These are phyloP conservation scores for Sordariomycetes sp. DNA, from an alignment of 2,329 filamentous ascomycete genomes.

Conservation along the genomic window DNA sequence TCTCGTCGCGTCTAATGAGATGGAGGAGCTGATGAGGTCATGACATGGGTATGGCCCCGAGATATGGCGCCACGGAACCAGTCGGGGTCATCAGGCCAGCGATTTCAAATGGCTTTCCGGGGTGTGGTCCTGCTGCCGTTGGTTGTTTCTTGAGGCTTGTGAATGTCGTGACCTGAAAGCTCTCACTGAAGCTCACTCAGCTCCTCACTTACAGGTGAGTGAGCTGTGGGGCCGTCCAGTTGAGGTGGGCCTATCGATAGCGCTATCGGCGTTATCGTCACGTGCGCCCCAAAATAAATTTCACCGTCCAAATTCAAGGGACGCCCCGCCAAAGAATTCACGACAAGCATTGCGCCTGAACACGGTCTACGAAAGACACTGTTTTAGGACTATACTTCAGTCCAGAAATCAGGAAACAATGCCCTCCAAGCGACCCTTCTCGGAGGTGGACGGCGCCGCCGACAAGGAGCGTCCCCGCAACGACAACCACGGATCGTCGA, in stretches of 20 bases:
- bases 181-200: not conserved
- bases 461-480: not conserved
- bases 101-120: not conserved
- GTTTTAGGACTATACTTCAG: not conserved
- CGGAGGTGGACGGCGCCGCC: not conserved
- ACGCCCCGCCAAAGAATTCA: not conserved
- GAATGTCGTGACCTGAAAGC: not conserved
- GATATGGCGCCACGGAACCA: not conserved
- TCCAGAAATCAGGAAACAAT: not conserved
- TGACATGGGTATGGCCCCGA: not conserved
- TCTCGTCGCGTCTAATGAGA: not conserved
- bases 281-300: not conserved
- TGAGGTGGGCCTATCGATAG: not conserved
- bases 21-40: not conserved
- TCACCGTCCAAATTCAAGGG: not conserved
- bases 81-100: not conserved
- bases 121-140: not conserved
- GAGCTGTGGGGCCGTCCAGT: not conserved
- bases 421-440: slow-evolving; percentile 1
- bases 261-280: not conserved
- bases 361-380: not conserved
- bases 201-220: not conserved
- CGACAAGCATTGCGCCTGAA: not conserved
- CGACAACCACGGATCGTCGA: slow-evolving; percentile 19
- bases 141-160: not conserved